Conservation (phyloP, 2,329 filamentous ascomycete species). For the Hypoxylon sp. region DNA sequence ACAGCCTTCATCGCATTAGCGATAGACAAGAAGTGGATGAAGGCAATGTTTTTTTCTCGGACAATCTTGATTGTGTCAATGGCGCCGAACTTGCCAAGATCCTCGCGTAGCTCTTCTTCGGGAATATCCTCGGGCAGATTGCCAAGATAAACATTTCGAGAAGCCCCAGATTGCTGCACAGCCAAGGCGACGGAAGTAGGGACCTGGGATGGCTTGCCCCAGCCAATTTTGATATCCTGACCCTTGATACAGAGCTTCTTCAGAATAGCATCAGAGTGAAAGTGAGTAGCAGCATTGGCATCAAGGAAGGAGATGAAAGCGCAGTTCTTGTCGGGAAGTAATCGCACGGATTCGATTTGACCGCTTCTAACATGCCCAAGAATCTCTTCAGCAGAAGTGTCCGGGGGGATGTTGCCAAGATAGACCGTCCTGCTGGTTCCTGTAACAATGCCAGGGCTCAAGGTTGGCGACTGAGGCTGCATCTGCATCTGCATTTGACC, state of each 20-base stretch:
- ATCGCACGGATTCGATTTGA: conserved; percentile 97
- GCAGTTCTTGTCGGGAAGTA: conserved; percentile 99
- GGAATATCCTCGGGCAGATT: conserved; percentile 91
- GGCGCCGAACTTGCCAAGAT: conserved; percentile 94
- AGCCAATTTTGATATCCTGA: conserved; percentile 99
- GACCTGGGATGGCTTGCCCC: conserved; percentile 98
- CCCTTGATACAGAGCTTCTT: conserved; percentile 99
- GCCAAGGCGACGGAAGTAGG: conserved; percentile 97
- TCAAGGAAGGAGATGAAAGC: conserved; percentile 99
- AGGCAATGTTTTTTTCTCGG: conserved; percentile 96
- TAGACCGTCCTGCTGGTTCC: conserved; percentile 97
- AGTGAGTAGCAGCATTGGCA: conserved; percentile 96
- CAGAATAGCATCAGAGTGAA: conserved; percentile 99
- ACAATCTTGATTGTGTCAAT: conserved; percentile 99
- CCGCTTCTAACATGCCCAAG: conserved; percentile 95
- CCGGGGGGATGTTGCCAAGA: conserved; percentile 96
- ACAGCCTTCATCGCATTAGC: conserved; percentile 99
- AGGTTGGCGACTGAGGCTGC: conserved; percentile 79
- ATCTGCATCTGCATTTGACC: conserved; percentile 71
- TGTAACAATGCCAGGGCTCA: conserved; percentile 84
- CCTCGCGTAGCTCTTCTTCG: conserved; percentile 94
- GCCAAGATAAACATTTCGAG: conserved; percentile 95
- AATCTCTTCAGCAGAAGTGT: conserved; percentile 97
- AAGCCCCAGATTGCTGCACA: conserved; percentile 97
- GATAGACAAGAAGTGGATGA: conserved; percentile 95